These are phyloP conservation scores for Entomortierella chlamydospora DNA, from an alignment of 192 early-diverging fungal genomes.

Conservation along the genomic window DNA sequence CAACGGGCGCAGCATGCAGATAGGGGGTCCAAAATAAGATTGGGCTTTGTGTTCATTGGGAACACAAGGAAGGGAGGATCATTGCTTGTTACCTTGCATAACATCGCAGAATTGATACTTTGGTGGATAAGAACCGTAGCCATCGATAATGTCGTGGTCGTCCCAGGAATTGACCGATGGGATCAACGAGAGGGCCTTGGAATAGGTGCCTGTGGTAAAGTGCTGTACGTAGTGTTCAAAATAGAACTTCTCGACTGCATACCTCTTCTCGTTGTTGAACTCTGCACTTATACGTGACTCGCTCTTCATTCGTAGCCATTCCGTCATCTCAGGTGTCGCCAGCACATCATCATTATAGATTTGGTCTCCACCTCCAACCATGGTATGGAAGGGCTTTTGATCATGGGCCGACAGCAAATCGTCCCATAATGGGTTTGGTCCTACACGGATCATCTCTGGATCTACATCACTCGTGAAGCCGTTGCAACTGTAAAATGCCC, in stretches of 20 bases:
- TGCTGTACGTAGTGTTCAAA: slow-evolving; percentile 75
- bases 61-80: neutral
- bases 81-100: slow-evolving; percentile 68
- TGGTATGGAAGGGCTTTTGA: slow-evolving; percentile 70
- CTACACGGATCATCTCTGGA: slow-evolving; percentile 47
- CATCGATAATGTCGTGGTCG: slow-evolving; percentile 91
- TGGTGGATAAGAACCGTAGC: slow-evolving; percentile 85
- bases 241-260: slow-evolving; percentile 71
- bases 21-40: neutral
- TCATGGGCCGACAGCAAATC: slow-evolving; percentile 71
- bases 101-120: slow-evolving; percentile 75
- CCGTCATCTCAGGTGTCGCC: slow-evolving; percentile 39
- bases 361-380: slow-evolving; percentile 82
- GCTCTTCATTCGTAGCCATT: slow-evolving; percentile 49
- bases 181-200: slow-evolving; percentile 79
- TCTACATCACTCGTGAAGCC: slow-evolving; percentile 71
- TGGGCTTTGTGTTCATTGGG: neutral
- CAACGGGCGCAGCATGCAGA: neutral
- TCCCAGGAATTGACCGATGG: slow-evolving; percentile 85
- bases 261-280: slow-evolving; percentile 69
- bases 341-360: slow-evolving; percentile 70
- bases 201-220: slow-evolving; percentile 63
- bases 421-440: slow-evolving; percentile 69
- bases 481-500: slow-evolving; percentile 79
- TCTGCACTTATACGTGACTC: slow-evolving; percentile 58